A percentile compares a stretch with the other conserved stretches of the same genome.
Evolutionary conservation across 257 asterid species (phyloP).

Genomic region (Solanum sitiens): DNA sequence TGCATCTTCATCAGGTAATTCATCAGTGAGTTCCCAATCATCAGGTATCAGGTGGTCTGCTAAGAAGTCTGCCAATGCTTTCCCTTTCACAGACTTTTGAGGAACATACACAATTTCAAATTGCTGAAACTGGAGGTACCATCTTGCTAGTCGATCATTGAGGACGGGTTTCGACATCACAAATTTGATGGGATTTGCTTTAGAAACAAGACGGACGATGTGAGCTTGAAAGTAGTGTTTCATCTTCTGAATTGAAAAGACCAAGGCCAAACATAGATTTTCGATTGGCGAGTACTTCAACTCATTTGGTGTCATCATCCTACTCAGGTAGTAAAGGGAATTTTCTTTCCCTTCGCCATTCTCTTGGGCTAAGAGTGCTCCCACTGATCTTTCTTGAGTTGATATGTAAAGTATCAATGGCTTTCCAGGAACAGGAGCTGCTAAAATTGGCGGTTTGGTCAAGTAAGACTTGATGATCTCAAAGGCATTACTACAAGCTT

Average conservation of each 20-base stretch:
- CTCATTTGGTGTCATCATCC: not conserved
- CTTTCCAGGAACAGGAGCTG: not conserved
- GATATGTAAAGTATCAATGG: not conserved
- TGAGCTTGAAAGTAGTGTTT: not conserved
- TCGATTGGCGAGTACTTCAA: not conserved
- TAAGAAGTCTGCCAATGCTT: too few species aligned
- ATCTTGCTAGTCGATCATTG: not conserved
- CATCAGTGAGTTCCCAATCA: not conserved
- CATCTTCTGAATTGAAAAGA: not conserved
- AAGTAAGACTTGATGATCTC: not conserved
- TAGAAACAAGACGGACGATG: not conserved
- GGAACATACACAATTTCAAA: not conserved
- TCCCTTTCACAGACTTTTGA: too few species aligned
- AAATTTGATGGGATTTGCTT: not conserved
- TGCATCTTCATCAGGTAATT: too few species aligned
- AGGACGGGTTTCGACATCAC: not conserved
- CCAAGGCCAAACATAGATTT: too few species aligned
- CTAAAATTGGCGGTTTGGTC: not conserved
- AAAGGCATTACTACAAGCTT: not conserved
- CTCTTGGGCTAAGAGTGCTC: not conserved
- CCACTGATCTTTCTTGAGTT: not conserved
- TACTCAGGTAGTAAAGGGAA: not conserved
- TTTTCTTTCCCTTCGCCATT: not conserved
- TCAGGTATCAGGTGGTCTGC: not conserved
- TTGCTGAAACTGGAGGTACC: not conserved